Percentiles rank a stretch among this genome's conserved stretches.
Evolutionary conservation across 352 stramenopile genomes (phyloP).

Genomic region (Globisporangium barbulae): DNA sequence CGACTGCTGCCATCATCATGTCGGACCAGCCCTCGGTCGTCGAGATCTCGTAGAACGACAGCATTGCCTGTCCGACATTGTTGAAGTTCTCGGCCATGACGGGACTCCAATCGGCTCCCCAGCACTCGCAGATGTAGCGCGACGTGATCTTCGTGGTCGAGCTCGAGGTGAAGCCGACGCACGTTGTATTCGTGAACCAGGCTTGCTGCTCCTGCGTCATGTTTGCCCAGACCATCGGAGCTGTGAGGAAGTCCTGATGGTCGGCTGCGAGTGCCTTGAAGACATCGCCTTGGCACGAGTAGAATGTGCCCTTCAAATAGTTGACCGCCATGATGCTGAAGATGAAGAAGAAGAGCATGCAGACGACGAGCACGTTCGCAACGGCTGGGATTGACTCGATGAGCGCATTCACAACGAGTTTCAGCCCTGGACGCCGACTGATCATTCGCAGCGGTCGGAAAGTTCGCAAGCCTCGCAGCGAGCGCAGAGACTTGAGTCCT

Average conservation of each 20-base stretch:
- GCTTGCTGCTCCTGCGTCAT: slow-evolving; percentile 29
- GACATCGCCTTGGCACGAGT: slow-evolving; percentile 65
- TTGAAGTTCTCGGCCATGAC: slow-evolving; percentile 81
- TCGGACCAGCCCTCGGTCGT: slow-evolving; percentile 92
- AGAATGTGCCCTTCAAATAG: slow-evolving; percentile 92
- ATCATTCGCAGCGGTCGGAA: slow-evolving; percentile 92
- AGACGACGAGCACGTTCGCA: slow-evolving; percentile 89
- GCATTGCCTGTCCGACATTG: slow-evolving; percentile 77
- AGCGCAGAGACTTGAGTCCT: slow-evolving; percentile 75
- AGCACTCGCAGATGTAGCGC: slow-evolving; percentile 69
- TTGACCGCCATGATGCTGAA: slow-evolving; percentile 95
- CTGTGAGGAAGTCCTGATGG: slow-evolving; percentile 46
- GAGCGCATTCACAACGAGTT: slow-evolving; percentile 90
- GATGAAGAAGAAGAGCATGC: slow-evolving; percentile 92
- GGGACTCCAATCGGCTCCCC: slow-evolving; percentile 36
- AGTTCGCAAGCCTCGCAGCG: slow-evolving; percentile 78
- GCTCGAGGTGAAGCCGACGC: slow-evolving; percentile 28
- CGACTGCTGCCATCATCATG: slow-evolving; percentile 90
- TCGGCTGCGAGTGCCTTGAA: slow-evolving; percentile 40
- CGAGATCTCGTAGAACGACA: slow-evolving; percentile 92
- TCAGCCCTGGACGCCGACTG: slow-evolving; percentile 76
- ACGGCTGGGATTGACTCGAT: slow-evolving; percentile 89
- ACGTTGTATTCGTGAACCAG: slow-evolving; percentile 56
- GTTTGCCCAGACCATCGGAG: slow-evolving; percentile 33
- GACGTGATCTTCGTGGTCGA: slow-evolving; percentile 41